These are phyloP conservation scores for Ophiocordyceps unilateralis DNA, from an alignment of 2,329 filamentous ascomycete species.

Conservation along the genomic window DNA sequence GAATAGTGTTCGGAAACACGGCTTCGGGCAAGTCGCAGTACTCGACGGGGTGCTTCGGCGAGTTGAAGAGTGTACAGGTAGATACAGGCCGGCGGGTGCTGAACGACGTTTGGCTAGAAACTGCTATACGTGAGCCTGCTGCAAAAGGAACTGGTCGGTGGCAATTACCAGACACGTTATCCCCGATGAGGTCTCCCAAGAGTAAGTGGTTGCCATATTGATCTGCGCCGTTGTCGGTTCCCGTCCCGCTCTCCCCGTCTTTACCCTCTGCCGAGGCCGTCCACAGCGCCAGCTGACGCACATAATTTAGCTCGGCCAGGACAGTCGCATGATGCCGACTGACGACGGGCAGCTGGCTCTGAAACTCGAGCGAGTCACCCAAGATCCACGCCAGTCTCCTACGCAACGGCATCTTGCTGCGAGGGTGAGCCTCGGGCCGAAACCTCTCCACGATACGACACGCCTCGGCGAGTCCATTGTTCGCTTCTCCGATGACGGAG, in stretches of 20 bases:
- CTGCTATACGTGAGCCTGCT: neutral
- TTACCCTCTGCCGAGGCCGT: neutral
- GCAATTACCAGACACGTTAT: neutral
- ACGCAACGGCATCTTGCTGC: neutral
- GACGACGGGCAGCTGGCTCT: neutral
- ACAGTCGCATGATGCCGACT: neutral
- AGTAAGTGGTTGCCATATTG: neutral
- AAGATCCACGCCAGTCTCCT: neutral
- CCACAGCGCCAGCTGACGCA: neutral
- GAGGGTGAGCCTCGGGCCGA: neutral
- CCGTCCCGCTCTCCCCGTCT: neutral
- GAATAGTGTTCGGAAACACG: neutral
- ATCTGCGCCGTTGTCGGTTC: too few relatives aligned
- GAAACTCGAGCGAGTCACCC: neutral
- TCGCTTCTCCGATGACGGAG: neutral
- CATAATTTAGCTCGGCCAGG: neutral
- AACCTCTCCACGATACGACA: neutral
- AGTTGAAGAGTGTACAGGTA: neutral
- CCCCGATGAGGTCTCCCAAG: neutral
- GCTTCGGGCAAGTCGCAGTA: neutral
- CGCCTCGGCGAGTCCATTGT: neutral
- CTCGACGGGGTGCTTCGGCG: neutral
- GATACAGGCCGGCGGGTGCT: neutral
- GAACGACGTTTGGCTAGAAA: neutral
- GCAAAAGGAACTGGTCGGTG: neutral